Base-by-base conservation (phyloP, 1,284 basidiomycete species). In the Cutaneotrichosporon cavernicola region DNA sequence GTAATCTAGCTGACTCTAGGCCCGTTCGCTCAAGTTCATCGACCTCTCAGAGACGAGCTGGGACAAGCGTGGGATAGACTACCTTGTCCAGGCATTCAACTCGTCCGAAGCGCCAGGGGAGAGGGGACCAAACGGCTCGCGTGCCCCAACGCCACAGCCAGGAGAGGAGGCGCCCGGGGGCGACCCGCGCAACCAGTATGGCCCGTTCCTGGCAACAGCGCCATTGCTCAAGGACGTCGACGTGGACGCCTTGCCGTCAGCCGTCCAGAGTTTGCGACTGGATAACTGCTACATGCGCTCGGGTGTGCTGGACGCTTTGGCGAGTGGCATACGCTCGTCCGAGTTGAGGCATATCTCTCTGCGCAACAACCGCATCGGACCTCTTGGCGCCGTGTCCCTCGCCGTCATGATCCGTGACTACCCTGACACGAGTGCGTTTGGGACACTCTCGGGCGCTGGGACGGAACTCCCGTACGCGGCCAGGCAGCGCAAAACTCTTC, bases 341-440 rank as follows among this genome's bases (percentile, higher is more conserved):
- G 88, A 88, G 0, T 81, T 97, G 58, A 86, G 87, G 68, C 91
- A 97, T 72, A 88, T 97, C 61, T 96, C 92, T 0, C 81, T 97
- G 14, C 86, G 93, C 31, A 85, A 91, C 60, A 96, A 97, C 78
- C 87, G 86, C 58, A 96, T 97, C 70, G 87, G 85, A 46, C 85
- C 87, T 0, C 86, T 89, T 0, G 91, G 92, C 26, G 92, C 90
- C 1, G 92, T 97, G 3, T 89, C 92, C 0, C 83, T 97, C n/a
- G 92, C 93, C 0, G 84, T 96, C 58, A 95, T 97, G 91, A 92
- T 97, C 68, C 87, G 90, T 63, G 94, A 97, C 78, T 97, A 96
- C 74, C 91, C 91, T 4, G 91, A 94, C 71, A 83, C 80, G 62
- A 81, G 72, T 18, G 81, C 73, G 58, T 18, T 47, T 16, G 57